phyloP scores from a whole-genome alignment of 768 basidiomycete species.

The Russula olivacea region DNA sequence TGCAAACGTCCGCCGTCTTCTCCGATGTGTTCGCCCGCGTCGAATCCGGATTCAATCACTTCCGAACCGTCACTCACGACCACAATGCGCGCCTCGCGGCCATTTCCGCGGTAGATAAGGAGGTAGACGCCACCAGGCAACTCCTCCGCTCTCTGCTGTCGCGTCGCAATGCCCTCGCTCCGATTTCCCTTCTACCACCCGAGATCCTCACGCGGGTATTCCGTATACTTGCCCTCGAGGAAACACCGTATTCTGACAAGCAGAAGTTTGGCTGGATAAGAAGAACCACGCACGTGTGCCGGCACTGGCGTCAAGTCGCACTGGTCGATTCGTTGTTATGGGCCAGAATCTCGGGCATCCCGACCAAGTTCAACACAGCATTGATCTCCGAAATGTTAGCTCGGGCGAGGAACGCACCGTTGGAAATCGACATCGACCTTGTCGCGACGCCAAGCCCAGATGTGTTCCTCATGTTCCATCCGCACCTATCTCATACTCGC shows the following conservation, averaged over 20 bases:
- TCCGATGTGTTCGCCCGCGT: background rate
- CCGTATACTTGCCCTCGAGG: background rate
- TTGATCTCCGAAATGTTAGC: slow-evolving; percentile 12
- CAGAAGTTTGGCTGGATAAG: background rate
- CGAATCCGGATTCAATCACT: background rate
- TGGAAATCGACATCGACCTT: background rate
- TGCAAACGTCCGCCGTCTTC: background rate
- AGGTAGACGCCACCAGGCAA: background rate
- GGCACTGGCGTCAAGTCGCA: slow-evolving; percentile 18
- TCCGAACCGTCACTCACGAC: background rate
- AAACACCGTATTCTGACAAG: background rate
- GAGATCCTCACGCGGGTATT: slow-evolving; percentile 6
- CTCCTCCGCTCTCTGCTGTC: background rate
- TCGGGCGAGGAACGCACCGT: background rate
- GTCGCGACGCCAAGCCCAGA: background rate
- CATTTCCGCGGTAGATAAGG: slow-evolving; percentile 1
- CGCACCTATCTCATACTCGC: slow-evolving; percentile 10
- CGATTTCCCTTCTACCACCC: slow-evolving; percentile 1
- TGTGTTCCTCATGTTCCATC: background rate
- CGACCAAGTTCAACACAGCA: too few relatives aligned
- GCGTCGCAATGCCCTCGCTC: background rate
- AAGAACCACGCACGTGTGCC: slow-evolving; percentile 19
- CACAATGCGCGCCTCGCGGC: background rate
- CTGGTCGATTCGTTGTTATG: slow-evolving; percentile 12
- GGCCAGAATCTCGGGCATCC: background rate